Evolutionary conservation across 2,329 filamentous ascomycete species (phyloP).

Genomic region (Xylariaceae sp.): DNA sequence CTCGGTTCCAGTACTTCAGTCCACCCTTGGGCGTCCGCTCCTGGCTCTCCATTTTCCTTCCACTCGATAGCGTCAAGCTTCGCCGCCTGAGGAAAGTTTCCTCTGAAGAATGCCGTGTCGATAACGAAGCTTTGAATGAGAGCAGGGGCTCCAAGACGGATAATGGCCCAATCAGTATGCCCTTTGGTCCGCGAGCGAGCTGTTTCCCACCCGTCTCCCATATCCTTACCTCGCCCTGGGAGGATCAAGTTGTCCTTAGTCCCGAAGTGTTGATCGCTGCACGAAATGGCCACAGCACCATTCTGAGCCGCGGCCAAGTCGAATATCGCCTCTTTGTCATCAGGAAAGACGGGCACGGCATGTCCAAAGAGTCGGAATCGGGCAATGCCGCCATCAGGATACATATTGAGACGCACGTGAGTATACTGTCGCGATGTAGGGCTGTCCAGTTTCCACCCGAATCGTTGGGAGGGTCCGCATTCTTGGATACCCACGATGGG

Average conservation of each 20-base stretch:
- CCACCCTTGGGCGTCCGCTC: constrained; percentile 67
- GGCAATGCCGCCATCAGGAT: constrained; percentile 84
- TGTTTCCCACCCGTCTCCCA: constrained; percentile 91
- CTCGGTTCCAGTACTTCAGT: constrained; percentile 68
- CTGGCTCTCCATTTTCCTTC: constrained; percentile 61
- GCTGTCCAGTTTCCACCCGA: constrained; percentile 71
- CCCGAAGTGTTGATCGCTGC: constrained; percentile 85
- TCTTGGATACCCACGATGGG: constrained; percentile 72
- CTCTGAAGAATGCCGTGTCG: constrained; percentile 83
- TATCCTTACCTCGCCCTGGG: constrained; percentile 79
- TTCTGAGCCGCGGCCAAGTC: constrained; percentile 82
- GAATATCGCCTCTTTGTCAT: constrained; percentile 68
- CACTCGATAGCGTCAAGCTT: constrained; percentile 69
- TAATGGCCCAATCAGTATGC: constrained; percentile 83
- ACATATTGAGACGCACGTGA: constrained; percentile 83
- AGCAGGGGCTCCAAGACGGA: constrained; percentile 72
- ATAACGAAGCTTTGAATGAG: constrained; percentile 71
- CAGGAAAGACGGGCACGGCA: constrained; percentile 77
- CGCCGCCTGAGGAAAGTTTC: constrained; percentile 82
- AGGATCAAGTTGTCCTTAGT: constrained; percentile 82
- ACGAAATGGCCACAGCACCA: constrained; percentile 76
- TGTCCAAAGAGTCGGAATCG: constrained; percentile 79
- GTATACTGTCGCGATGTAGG: constrained; percentile 73
- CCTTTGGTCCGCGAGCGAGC: constrained; percentile 73
- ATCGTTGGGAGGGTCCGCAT: constrained; percentile 76